phyloP scores from a whole-genome alignment of 345 rosid species.

The Linum usitatissimum region DNA sequence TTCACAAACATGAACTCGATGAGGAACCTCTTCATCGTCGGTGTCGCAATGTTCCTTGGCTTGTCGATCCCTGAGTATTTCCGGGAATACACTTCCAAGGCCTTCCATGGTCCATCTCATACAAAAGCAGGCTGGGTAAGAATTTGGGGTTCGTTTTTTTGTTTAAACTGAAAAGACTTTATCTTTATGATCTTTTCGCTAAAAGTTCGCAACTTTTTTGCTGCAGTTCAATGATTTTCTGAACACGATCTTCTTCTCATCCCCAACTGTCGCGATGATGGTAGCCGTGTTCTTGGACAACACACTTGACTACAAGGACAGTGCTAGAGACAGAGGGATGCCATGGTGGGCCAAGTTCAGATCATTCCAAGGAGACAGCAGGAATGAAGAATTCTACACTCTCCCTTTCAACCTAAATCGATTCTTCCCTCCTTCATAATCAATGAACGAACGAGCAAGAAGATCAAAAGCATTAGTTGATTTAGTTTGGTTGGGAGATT shows the following conservation, averaged over 20 bases:
- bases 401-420: conserved; percentile 95
- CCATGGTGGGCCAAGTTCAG: conserved; percentile 95
- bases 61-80: conserved; percentile 82
- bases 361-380: conserved; percentile 74
- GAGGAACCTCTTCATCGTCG: conserved; percentile 79
- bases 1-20: conserved; percentile 99
- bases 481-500: background rate
- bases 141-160: background rate
- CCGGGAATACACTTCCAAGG: conserved; percentile 63
- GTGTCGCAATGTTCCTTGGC: conserved; percentile 83
- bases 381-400: conserved; percentile 89
- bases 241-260: conserved; percentile 82
- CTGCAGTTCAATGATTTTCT: conserved; percentile 92
- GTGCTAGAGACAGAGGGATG: conserved; percentile 82
- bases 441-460: conserved; percentile 9
- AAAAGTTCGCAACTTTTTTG: conserved; percentile 1
- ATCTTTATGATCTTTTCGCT: background rate
- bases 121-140: conserved; percentile 84
- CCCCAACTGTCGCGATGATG: conserved; percentile 77
- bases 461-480: conserved; percentile 15
- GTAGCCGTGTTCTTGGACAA: conserved; percentile 80
- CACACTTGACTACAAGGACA: conserved; percentile 79
- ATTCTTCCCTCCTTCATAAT: conserved; percentile 87
- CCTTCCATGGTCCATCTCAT: conserved; percentile 88
- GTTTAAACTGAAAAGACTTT: too few relatives aligned